Percentiles rank a stretch among this genome's conserved stretches.
Evolutionary conservation across 2,329 filamentous ascomycete genomes (phyloP).

Genomic region (Neodidymelliopsis sp.): DNA sequence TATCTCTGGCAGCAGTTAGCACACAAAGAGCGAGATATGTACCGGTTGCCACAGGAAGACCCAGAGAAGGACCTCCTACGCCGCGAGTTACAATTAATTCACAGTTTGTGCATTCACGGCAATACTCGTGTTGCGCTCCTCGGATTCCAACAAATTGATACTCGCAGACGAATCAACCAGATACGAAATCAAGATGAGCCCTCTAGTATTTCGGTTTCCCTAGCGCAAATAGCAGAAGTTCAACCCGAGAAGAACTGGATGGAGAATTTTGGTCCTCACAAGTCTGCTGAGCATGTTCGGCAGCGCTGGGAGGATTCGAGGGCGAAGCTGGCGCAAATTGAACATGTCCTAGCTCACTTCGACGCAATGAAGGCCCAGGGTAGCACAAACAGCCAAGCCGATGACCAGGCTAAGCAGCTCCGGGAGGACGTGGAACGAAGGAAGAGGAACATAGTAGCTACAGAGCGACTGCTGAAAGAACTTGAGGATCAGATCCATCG

Average conservation of each 20-base stretch:
- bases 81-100: constrained; percentile 28
- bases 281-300: constrained; percentile 3
- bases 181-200: constrained; percentile 9
- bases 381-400: neutral
- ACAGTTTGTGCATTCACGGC: constrained; percentile 18
- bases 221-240: neutral
- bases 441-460: constrained; percentile 23
- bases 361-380: constrained; percentile 10
- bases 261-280: constrained; percentile 1
- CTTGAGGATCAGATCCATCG: constrained; percentile 22
- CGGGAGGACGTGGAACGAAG: constrained; percentile 5
- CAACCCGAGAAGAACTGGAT: neutral
- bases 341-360: constrained; percentile 8
- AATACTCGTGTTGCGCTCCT: constrained; percentile 19
- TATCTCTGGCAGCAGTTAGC: constrained; percentile 26
- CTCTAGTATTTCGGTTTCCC: neutral
- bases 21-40: constrained; percentile 27
- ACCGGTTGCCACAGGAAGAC: constrained; percentile 19
- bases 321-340: neutral
- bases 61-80: constrained; percentile 22
- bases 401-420: constrained; percentile 6
- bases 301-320: constrained; percentile 6
- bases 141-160: constrained; percentile 24
- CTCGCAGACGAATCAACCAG: constrained; percentile 25
- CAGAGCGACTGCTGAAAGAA: constrained; percentile 23